Evolutionary conservation across 1,284 basidiomycete species (phyloP).

Genomic region (Trametes pubescens): DNA sequence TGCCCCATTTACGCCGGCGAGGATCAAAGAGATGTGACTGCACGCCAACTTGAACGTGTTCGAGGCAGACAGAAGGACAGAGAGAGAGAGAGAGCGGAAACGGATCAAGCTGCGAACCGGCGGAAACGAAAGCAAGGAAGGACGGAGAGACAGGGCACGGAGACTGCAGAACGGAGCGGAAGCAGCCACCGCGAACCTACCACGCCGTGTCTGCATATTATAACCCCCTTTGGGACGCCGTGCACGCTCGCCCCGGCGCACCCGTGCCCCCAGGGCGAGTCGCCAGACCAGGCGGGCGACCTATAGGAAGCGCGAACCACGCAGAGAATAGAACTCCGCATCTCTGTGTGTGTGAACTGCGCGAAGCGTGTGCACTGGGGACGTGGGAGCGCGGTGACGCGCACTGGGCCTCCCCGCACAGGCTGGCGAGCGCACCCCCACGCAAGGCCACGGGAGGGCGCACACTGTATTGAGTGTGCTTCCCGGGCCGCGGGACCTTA

Average conservation of each 20-base stretch:
- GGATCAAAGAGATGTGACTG: background rate
- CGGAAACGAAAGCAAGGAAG: background rate
- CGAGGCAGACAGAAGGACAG: background rate
- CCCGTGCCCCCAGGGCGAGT: constrained; percentile 15
- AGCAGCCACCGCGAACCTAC: constrained; percentile 9
- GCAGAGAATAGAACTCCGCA: constrained; percentile 19
- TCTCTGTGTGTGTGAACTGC: constrained; percentile 16
- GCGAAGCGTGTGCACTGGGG: constrained; percentile 1
- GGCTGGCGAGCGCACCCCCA: constrained; percentile 1
- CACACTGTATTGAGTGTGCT: constrained; percentile 12
- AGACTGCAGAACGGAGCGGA: background rate
- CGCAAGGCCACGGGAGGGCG: constrained; percentile 13
- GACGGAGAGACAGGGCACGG: background rate
- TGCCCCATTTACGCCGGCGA: constrained; percentile 17
- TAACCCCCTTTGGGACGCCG: constrained; percentile 13
- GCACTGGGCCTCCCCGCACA: constrained; percentile 1
- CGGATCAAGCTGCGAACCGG: no score
- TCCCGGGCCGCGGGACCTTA: background rate
- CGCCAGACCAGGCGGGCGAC: constrained; percentile 16
- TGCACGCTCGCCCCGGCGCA: constrained; percentile 6
- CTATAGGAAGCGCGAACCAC: constrained; percentile 22
- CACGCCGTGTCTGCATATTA: constrained; percentile 14
- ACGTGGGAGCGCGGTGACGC: constrained; percentile 10
- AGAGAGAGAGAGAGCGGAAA: background rate
- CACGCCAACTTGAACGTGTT: constrained; percentile 4